Evolutionary conservation across 331 rosid genomes (phyloP).

Genomic region (Acacia pycnantha): DNA sequence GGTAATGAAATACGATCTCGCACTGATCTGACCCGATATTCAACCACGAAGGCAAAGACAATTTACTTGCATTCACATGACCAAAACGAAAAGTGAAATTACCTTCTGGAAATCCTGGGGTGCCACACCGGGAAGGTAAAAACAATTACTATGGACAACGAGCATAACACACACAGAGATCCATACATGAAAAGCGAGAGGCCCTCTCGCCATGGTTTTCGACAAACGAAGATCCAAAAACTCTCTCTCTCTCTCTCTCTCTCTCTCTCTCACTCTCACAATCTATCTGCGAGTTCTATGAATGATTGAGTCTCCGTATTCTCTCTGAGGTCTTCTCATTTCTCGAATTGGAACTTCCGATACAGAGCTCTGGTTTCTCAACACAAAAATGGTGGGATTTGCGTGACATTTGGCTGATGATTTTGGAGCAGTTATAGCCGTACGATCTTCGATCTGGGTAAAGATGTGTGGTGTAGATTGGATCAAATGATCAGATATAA

Average conservation of each 20-base stretch:
- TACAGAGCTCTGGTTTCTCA: not conserved
- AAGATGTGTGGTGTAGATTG: conserved; percentile 23
- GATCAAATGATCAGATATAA: not conserved
- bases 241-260: conserved; percentile 15
- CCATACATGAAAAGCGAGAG: conserved; percentile 62
- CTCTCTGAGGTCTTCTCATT: conserved; percentile 24
- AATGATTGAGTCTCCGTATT: not conserved
- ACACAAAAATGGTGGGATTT: conserved; percentile 3
- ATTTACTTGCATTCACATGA: not conserved
- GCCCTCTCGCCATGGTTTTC: conserved; percentile 66
- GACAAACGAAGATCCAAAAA: conserved; percentile 35
- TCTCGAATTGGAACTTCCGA: conserved; percentile 19
- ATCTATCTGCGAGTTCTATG: not conserved
- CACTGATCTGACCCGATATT: conserved; percentile 4
- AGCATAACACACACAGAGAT: conserved; percentile 49
- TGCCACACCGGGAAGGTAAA: conserved; percentile 95
- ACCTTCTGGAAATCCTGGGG: conserved; percentile 88
- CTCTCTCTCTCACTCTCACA: not conserved
- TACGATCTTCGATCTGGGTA: conserved; percentile 12
- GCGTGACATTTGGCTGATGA: not conserved
- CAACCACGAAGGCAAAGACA: not conserved
- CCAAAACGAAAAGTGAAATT: not conserved
- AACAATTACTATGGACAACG: conserved; percentile 49
- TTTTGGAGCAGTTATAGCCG: conserved; percentile 21
- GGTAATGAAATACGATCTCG: conserved; percentile 8